Evolutionary conservation across 768 basidiomycete species (phyloP).

Genomic region (Boletus speciosus): DNA sequence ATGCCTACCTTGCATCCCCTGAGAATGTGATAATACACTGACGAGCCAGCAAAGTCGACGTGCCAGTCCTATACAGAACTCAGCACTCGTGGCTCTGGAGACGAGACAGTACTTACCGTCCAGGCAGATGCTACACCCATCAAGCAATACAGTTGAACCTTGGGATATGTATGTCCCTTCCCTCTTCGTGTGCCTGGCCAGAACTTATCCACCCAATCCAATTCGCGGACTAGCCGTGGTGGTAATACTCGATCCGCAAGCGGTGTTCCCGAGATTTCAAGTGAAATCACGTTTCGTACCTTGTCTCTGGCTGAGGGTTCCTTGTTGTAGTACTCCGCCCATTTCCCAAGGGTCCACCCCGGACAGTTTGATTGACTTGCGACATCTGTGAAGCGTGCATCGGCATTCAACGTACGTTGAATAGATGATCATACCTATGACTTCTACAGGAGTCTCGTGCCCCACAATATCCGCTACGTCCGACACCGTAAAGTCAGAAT

Average conservation of each 20-base stretch:
- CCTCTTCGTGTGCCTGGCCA: conserved; percentile 83
- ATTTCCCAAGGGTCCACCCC: conserved; percentile 87
- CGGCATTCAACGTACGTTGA: conserved; percentile 1
- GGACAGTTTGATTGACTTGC: conserved; percentile 80
- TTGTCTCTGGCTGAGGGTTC: conserved; percentile 73
- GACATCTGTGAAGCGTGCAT: conserved; percentile 54
- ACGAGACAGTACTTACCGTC: conserved; percentile 61
- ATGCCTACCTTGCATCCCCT: conserved; percentile 70
- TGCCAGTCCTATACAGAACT: conserved; percentile 81
- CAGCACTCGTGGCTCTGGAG: background rate
- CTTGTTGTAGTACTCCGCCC: conserved; percentile 82
- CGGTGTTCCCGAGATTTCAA: conserved; percentile 87
- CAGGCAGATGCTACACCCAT: conserved; percentile 94
- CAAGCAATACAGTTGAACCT: conserved; percentile 93
- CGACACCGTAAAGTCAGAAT: conserved; percentile 62
- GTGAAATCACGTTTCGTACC: conserved; percentile 90
- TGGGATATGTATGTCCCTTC: conserved; percentile 75
- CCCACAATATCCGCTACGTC: conserved; percentile 83
- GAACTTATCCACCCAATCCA: conserved; percentile 97
- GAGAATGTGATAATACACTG: conserved; percentile 95
- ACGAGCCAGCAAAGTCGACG: conserved; percentile 95
- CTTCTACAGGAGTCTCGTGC: conserved; percentile 75
- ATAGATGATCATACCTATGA: conserved; percentile 64
- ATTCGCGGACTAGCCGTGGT: conserved; percentile 77
- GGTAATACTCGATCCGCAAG: conserved; percentile 78